phyloP scores from a whole-genome alignment of 768 basidiomycete species.

The Crepidotus variabilis region DNA sequence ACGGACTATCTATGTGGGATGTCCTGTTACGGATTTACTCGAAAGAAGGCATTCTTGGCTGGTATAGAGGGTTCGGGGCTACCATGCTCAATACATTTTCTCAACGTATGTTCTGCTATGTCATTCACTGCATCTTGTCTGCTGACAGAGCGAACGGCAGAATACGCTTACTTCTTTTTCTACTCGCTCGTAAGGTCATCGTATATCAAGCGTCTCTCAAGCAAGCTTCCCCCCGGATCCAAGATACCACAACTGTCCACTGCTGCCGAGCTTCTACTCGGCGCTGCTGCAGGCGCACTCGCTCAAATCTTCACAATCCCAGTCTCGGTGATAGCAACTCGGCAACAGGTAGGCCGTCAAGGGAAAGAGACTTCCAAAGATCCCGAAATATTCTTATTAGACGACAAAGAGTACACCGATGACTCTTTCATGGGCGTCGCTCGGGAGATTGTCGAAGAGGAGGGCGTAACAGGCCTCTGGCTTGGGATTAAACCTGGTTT shows the following conservation, averaged over 20 bases:
- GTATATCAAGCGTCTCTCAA: slow-evolving; percentile 69
- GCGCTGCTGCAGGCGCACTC: slow-evolving; percentile 88
- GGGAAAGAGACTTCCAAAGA: slow-evolving; percentile 9
- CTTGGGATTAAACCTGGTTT: slow-evolving; percentile 87
- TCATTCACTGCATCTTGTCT: slow-evolving; percentile 1
- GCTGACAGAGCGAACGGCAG: slow-evolving; percentile 32
- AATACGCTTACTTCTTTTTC: slow-evolving; percentile 99
- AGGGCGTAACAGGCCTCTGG: slow-evolving; percentile 88
- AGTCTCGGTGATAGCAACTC: slow-evolving; percentile 94
- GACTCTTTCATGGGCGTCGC: slow-evolving; percentile 81
- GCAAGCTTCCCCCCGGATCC: slow-evolving; percentile 55
- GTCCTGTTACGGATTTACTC: slow-evolving; percentile 70
- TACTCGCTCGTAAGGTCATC: slow-evolving; percentile 87
- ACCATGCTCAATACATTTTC: slow-evolving; percentile 99
- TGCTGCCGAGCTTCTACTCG: slow-evolving; percentile 78
- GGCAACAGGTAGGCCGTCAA: slow-evolving; percentile 82
- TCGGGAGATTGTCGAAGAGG: slow-evolving; percentile 83
- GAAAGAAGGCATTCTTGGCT: slow-evolving; percentile 78
- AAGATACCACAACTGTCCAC: slow-evolving; percentile 65
- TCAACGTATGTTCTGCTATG: slow-evolving; percentile 63
- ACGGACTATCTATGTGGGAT: slow-evolving; percentile 54
- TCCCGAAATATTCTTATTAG: not conserved
- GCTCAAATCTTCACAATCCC: slow-evolving; percentile 99
- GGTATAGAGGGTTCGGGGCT: slow-evolving; percentile 90
- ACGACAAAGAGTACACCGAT: slow-evolving; percentile 32